Base-by-base conservation (phyloP, 495 filamentous ascomycete genomes). In the Penicillium canescens region DNA sequence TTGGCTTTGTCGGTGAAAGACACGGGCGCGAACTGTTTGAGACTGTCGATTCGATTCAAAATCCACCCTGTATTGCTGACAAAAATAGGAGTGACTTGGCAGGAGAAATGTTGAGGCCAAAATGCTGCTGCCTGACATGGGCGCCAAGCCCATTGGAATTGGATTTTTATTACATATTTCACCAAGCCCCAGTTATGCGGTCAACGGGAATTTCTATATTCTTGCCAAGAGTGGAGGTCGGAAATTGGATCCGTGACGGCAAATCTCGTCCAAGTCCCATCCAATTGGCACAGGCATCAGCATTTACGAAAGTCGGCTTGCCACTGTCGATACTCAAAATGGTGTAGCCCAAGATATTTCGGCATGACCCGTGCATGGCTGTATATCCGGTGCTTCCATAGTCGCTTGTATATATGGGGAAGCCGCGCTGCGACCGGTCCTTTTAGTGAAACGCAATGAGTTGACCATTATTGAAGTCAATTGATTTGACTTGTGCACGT, bases 201-300 rank as follows among this genome's bases (percentile, higher is more conserved):
- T 45, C 28, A 31, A 5, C 6, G 28, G 28, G 6, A 10, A 31
- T 31, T 42, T 26, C 24, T 41, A 16, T 41, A 9, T 21, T 41
- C 39, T 23, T 36, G 48, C 48, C 48, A 51, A 50, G 47, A 34
- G 47, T 50, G 47, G 47, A 42, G 16, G 16, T 16, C 6, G 21
- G 28, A 35, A 34, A 26, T 43, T 50, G 47, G 39, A 37, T 48
- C 28, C 28, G 50, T 54, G 43, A 45, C 41, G 38, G 28, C 28
- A 46, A 42, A 33, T 20, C 9, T 14, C 40, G 10, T 20, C 10
- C 18, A 18, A 18, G 20, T 11, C 40, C 12, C 43, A 28, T 4
- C 26, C 52, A 38, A 42, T 38, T 41, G 28, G 39, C 31, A 21
- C 21, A 55, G 55, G 55, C 55, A 57, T 33, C 55, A 53, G 39